phyloP scores from a whole-genome alignment of 768 basidiomycete genomes.

The Trametes cinnabarina region DNA sequence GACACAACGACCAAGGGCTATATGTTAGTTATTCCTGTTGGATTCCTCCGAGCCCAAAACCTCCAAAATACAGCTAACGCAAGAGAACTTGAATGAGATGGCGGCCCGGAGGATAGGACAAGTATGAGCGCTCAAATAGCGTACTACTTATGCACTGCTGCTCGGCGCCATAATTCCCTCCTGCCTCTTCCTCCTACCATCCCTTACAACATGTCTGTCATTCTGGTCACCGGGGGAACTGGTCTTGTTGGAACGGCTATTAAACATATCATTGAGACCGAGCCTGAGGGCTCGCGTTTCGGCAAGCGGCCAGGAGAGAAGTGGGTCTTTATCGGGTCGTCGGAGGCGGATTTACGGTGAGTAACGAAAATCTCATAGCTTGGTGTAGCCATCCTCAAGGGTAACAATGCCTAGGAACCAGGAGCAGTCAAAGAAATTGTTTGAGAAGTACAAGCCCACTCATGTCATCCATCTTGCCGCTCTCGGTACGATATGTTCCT shows the following conservation, averaged over 20 bases:
- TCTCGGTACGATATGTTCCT: conserved; percentile 55
- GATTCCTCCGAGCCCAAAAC: too few species aligned
- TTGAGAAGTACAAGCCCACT: conserved; percentile 89
- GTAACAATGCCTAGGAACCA: conserved; percentile 50
- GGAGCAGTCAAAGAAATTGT: conserved; percentile 66
- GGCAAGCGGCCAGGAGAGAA: conserved; percentile 73
- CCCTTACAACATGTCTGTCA: conserved; percentile 33
- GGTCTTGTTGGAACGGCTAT: conserved; percentile 89
- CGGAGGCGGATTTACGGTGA: conserved; percentile 84
- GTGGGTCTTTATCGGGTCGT: conserved; percentile 81
- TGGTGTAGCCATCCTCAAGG: background rate
- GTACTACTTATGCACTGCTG: too few species aligned
- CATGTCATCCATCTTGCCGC: conserved; percentile 97
- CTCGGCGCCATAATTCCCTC: background rate
- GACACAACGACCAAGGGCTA: too few species aligned
- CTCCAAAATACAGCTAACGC: too few species aligned
- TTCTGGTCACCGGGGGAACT: conserved; percentile 82
- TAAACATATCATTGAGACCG: conserved; percentile 71
- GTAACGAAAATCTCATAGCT: background rate
- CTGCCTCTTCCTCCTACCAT: background rate
- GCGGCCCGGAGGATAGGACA: too few species aligned
- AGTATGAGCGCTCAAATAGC: too few species aligned
- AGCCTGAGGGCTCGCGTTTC: conserved; percentile 75
- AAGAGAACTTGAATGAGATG: too few species aligned
- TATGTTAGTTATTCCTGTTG: too few species aligned